phyloP scores from a whole-genome alignment of 2,329 filamentous ascomycete genomes.

The Hymenoscyphus fraxineus region DNA sequence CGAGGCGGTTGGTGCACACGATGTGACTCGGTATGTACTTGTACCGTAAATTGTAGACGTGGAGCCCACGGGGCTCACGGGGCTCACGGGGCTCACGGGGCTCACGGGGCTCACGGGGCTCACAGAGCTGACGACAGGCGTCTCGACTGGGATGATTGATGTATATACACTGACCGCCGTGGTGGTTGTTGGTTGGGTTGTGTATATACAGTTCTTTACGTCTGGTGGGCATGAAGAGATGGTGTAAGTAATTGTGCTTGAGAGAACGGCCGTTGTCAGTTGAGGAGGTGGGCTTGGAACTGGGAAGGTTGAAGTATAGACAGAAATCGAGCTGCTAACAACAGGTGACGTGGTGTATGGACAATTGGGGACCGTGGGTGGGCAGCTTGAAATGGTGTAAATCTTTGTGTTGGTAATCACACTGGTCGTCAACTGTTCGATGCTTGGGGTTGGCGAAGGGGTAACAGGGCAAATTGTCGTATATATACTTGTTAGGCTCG shows the following conservation, averaged over 20 bases:
- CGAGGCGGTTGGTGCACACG: not conserved
- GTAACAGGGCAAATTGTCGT: not conserved
- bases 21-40: not conserved
- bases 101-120: not conserved
- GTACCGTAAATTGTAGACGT: slow-evolving; percentile 2
- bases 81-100: too few relatives aligned
- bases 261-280: not conserved
- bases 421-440: not conserved
- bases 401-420: not conserved
- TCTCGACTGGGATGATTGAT: not conserved
- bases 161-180: not conserved
- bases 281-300: not conserved
- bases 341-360: slow-evolving; percentile 9
- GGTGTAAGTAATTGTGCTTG: not conserved
- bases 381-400: not conserved
- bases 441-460: not conserved
- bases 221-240: not conserved
- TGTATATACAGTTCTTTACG: not conserved
- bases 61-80: not conserved
- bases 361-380: not conserved
- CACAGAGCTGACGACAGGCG: not conserved
- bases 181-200: not conserved
- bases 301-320: not conserved
- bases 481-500: not conserved
- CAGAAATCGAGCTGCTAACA: not conserved